Base-by-base conservation (phyloP, 2,329 filamentous ascomycete species). In the Mycosphaerella sp. region DNA sequence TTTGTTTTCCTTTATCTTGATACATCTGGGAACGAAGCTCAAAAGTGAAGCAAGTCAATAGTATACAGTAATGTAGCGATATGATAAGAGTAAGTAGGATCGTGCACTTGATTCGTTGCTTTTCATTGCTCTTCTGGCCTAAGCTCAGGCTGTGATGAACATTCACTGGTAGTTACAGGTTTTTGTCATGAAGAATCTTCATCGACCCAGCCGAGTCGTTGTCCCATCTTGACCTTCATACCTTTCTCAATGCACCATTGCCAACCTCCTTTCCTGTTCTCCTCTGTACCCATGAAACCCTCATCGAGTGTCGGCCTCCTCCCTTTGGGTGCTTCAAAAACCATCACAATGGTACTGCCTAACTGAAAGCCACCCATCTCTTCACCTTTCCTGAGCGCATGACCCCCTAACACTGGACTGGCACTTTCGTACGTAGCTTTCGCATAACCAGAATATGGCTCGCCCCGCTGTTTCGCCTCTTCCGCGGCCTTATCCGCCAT, bases 321-420 rank as follows among this genome's bases (percentile, higher is more conserved):
- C 12, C 80, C 80, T 61, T 84, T 81, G 0, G 93, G 93, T 10
- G 93, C 93, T 72, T 98, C 94, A 66, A 98, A 98, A 0, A 98
- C 89, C 46, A 98, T 75, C 35, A 98, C 93, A 59, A 98, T 84
- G 1, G 91, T 95, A 68, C 89, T 95, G 16, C 93, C 93, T 3
- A 98, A 77, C 73, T 94, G 89, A 73, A 98, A 98, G 0, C 93
- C 94, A 49, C 93, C 93, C 89, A 98, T 97, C 71, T 98, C 93
- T 66, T 97, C 91, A 32, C 93, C 93, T 40, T 87, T 79, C 57
- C 84, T 81, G 49, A 98, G 73, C 1, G 91, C 86, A 67, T 97
- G 84, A 2, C 94, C 93, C 16, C 82, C 81, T 0, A 98, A 76
- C 2, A 95, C 79, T 2, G 77, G 72, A 63, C 87, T 94, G 1